phyloP scores from a whole-genome alignment of 1,139 yeast species.

The Kodamaea ohmeri region DNA sequence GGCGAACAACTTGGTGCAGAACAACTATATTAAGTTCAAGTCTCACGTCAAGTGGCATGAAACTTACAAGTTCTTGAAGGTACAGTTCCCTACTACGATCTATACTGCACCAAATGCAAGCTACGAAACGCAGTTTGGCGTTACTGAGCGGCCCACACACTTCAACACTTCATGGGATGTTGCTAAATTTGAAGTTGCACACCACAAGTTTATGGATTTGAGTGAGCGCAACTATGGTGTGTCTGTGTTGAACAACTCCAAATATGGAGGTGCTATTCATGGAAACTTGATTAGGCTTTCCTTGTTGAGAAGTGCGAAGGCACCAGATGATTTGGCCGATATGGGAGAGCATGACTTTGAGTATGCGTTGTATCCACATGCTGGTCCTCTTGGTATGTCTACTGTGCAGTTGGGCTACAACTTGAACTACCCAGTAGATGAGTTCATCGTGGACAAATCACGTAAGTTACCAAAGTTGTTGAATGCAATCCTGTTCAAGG shows the following conservation, averaged over 20 bases:
- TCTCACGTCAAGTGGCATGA: constrained; percentile 85
- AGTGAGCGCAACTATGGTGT: constrained; percentile 87
- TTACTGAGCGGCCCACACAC: constrained; percentile 89
- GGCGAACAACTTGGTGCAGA: constrained; percentile 29
- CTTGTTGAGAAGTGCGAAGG: constrained; percentile 78
- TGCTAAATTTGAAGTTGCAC: constrained; percentile 94
- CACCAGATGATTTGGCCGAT: constrained; percentile 90
- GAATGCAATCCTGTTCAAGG: constrained; percentile 30
- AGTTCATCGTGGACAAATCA: constrained; percentile 19
- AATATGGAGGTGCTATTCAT: constrained; percentile 89
- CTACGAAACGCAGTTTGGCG: constrained; percentile 92
- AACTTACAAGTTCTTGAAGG: constrained; percentile 82
- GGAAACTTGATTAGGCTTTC: constrained; percentile 87
- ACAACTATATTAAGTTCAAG: constrained; percentile 50
- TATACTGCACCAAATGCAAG: constrained; percentile 66
- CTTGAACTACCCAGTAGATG: constrained; percentile 60
- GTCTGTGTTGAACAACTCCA: constrained; percentile 77
- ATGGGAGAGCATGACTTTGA: constrained; percentile 84
- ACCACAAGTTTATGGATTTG: constrained; percentile 89
- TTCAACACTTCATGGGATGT: constrained; percentile 94
- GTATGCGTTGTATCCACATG: constrained; percentile 83
- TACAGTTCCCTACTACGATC: constrained; percentile 88
- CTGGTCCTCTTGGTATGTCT: constrained; percentile 57
- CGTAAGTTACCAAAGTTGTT: constrained; percentile 21
- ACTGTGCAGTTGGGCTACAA: constrained; percentile 76